These are phyloP conservation scores for Santalum album DNA, from an alignment of 164 flowering plant genomes.

Conservation along the genomic window DNA sequence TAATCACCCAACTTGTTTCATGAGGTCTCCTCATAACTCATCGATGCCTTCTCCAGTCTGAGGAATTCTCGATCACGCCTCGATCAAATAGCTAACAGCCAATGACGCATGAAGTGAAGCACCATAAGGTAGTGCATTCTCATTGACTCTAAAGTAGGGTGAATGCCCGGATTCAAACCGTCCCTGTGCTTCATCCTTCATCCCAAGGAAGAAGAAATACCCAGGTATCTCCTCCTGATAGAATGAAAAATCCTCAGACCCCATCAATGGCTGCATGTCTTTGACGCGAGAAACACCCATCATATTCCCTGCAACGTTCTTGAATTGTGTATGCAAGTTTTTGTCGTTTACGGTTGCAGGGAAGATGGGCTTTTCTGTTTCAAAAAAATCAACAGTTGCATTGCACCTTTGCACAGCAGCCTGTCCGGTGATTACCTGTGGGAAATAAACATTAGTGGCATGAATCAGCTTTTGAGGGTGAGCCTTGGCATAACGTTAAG, in stretches of 20 bases:
- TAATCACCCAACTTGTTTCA: too few relatives aligned
- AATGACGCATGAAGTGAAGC: conserved; percentile 79
- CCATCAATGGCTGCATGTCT: conserved; percentile 34
- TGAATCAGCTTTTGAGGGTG: too few relatives aligned
- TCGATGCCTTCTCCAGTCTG: conserved; percentile 11
- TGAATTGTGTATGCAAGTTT: conserved; percentile 28
- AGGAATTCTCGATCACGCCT: conserved; percentile 10
- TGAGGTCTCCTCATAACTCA: conserved; percentile 21
- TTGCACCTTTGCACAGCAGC: conserved; percentile 53
- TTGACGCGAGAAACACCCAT: conserved; percentile 26
- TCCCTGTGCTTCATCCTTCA: conserved; percentile 32
- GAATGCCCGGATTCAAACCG: conserved; percentile 31
- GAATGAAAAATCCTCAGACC: conserved; percentile 52
- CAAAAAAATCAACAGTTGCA: conserved; percentile 36
- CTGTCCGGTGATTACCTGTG: conserved; percentile 45
- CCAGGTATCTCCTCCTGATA: conserved; percentile 41
- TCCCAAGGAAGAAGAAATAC: conserved; percentile 38
- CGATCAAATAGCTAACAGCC: conserved; percentile 42
- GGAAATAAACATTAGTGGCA: too few relatives aligned
- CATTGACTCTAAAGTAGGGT: conserved; percentile 48
- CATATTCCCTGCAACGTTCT: conserved; percentile 28
- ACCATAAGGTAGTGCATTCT: conserved; percentile 59
- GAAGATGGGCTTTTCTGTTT: conserved; percentile 14
- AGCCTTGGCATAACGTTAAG: too few relatives aligned
- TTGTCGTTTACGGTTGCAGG: conserved; percentile 37